These are phyloP conservation scores for Lanmaoa pseudosensibilis DNA, from an alignment of 768 basidiomycete genomes.

Conservation along the genomic window DNA sequence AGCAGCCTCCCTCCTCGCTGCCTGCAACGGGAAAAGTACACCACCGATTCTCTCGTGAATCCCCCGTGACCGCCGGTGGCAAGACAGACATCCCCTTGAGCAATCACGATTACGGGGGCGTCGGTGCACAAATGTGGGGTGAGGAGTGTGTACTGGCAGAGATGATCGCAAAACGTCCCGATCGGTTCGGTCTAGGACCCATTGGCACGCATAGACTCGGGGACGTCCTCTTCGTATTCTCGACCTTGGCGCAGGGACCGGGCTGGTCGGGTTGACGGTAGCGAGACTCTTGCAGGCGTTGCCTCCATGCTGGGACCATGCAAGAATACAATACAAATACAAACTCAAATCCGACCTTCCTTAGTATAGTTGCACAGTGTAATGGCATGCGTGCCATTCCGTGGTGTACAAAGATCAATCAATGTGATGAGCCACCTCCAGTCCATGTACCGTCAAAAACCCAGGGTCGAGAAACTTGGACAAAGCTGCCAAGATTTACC, in stretches of 20 bases:
- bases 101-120: slow-evolving; percentile 65
- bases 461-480: no score
- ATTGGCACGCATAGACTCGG: no score
- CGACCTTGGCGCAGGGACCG: slow-evolving; percentile 60
- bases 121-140: slow-evolving; percentile 91
- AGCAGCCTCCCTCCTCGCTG: slow-evolving; percentile 63
- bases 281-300: slow-evolving; percentile 32
- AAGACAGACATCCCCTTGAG: slow-evolving; percentile 64
- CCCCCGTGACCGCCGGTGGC: no score
- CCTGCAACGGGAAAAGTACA: slow-evolving; percentile 59
- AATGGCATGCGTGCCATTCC: no score
- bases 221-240: slow-evolving; percentile 38
- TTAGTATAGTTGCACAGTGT: no score
- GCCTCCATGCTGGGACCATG: no score
- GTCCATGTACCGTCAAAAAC: no score
- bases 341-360: no score
- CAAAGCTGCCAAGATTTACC: no score
- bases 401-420: no score
- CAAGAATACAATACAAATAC: no score
- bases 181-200: slow-evolving; percentile 43
- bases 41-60: slow-evolving; percentile 51
- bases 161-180: slow-evolving; percentile 60
- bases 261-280: slow-evolving; percentile 47
- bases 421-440: no score
- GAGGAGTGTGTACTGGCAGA: slow-evolving; percentile 79